These are phyloP conservation scores for Trametes elegans DNA, from an alignment of 768 basidiomycete species.

Conservation along the genomic window DNA sequence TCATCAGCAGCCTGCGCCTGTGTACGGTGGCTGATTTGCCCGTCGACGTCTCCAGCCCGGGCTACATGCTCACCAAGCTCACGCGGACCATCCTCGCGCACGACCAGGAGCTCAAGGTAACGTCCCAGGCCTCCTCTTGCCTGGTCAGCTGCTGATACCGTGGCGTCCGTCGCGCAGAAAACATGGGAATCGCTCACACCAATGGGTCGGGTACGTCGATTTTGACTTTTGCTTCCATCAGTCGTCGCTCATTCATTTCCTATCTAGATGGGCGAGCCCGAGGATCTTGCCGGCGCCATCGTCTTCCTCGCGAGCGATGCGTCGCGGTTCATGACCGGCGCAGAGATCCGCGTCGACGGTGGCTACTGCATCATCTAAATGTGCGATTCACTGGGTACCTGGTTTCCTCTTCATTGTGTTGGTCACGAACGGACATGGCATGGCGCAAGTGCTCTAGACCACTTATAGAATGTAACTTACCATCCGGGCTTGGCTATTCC, in stretches of 20 bases:
- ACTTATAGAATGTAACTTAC: constrained; percentile 19
- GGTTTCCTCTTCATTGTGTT: not conserved
- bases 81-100: constrained; percentile 79
- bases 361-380: constrained; percentile 74
- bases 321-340: constrained; percentile 85
- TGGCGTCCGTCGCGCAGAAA: constrained; percentile 46
- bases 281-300: constrained; percentile 87
- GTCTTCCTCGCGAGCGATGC: constrained; percentile 91
- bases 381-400: not conserved
- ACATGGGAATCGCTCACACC: constrained; percentile 86
- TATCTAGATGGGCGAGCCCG: constrained; percentile 82
- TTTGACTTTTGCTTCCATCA: constrained; percentile 6
- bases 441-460: constrained; percentile 10
- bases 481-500: constrained; percentile 4
- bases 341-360: constrained; percentile 84
- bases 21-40: constrained; percentile 5
- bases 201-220: constrained; percentile 68
- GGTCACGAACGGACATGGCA: constrained; percentile 6
- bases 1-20: not conserved
- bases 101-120: constrained; percentile 72
- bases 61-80: constrained; percentile 92
- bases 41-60: constrained; percentile 53
- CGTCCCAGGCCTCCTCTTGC: constrained; percentile 12
- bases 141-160: constrained; percentile 15
- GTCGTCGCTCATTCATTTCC: not conserved